Evolutionary conservation across 148 eudicot species (phyloP), one percentile per base, ranked within the genome.

Genomic region (Silene latifolia): DNA sequence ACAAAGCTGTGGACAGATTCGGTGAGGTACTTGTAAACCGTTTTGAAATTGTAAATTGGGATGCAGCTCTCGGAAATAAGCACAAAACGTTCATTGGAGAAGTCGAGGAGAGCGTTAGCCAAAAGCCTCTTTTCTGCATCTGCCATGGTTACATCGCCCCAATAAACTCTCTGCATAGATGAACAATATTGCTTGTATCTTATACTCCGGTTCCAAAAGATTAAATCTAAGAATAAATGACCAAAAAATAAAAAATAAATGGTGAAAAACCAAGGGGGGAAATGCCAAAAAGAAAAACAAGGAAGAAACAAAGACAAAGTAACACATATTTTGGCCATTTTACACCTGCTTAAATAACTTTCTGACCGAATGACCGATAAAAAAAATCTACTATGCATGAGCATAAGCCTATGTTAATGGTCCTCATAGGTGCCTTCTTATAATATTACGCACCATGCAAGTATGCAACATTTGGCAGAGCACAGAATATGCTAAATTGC

Each of bases 21-120:
- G 12, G 78, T 82, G 69, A 93, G 92, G 81, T 93, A 89, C 25
- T 83, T 83, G 86, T 93, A 90, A 39, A 90, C 86, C 6, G 87
- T 87, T 64, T 82, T 85, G 80, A 93, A 90, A 65, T 86, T 84
- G 86, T 89, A 89, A 1, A 93, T 76, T 0, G 96, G 96, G 75
- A 93, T 90, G 85, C 96, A 93, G 77, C 93, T 90, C 80, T 93
- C 93, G 0, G 98, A 93, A 8, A 93, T 82, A 5, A 93, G 96
- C 71, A 89, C 83, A 72, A 90, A 89, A 4, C 93, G 88, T 39
- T 93, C 92, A 6, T 89, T 93, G 44, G 96, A 93, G 76, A 86
- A 90, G 82, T 90, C 98, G 0, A 90, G 92, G 32, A 93, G 83
- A 56, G 98, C 98, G 62, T 93, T 91, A 60, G 93, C 96, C 19